Evolutionary conservation across 2,329 filamentous ascomycete species (phyloP), one percentile per base, ranked within the genome.

Genomic region (Ophiosphaerella herpotricha): DNA sequence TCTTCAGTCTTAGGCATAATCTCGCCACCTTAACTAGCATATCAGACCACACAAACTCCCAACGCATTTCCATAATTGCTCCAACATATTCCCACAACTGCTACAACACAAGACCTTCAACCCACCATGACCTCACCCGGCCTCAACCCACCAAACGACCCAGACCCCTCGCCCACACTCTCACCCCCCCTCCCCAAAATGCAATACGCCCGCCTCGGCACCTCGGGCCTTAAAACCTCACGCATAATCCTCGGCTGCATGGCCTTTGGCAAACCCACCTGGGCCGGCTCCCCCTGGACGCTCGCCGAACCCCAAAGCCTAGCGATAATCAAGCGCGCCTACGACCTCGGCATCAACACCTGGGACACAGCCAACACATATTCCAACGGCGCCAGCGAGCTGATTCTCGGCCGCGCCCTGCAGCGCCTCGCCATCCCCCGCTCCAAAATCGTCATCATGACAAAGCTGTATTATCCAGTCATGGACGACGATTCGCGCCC

Each of bases 271-370:
- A 46, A 50, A 13, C 48, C 48, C 12, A 36, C 39, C 8, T 67
- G 63, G 63, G 45, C 35, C 32, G 50, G 50, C 7, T 54, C 49
- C 11, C 55, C 62, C 16, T 70, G 66, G 67, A 56, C 60, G n/a
- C 36, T 74, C 11, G 60, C 64, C 1, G 72, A 77, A 48, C 65
- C 71, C 12, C 66, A 73, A n/a, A 66, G 70, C 1, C 52, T 78
- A 4, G 56, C 66, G 2, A 43, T 78, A 3, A 63, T 78, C 35
- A 75, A 78, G 52, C 58, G 63, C 5, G 74, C 75, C 1, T 78
- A 68, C 29, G 73, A 77, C 31, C 46, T 53, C 2, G 76, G 76
- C 11, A 75, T 77, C 48, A 78, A 76, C 50, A 77, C 75, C 0
- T 78, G 74, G 71, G 75, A 80, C 48, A 72, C 69, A 2, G 68